Evolutionary conservation across 164 flowering plant genomes (phyloP), one percentile per base, ranked within the genome.

Genomic region (Vitis rotundifolia): DNA sequence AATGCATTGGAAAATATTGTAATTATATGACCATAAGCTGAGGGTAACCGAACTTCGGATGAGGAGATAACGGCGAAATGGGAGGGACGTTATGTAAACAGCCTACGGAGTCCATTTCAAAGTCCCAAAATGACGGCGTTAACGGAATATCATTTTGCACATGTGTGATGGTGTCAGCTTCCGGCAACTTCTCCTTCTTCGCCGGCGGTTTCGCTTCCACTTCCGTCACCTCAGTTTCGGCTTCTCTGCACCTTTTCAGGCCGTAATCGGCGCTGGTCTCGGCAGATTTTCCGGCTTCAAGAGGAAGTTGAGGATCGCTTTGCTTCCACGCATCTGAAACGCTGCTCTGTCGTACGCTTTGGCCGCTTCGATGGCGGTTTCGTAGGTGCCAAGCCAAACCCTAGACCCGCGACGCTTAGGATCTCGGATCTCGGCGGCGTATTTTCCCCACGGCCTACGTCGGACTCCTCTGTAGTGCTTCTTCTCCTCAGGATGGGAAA

Each of bases 371-470:
- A 82, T 53, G 22, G 89, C 86, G 1, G 78, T 80, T 13, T 84
- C 82, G 65, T 70, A 86, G 8, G 89, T 86, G 56, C 89, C 87
- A 3, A 86, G 82, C 89, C 89, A 86, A 37, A 86, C 77, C 49
- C 89, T 70, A 9, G 87, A 53, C 0, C 89, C 89, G 28, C 68
- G 69, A 26, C 80, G 66, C 66, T 58, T 79, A 16, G 87, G 87
- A 73, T 86, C 89, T 13, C 89, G 80, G 57, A 86, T 86, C 80
- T 86, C 89, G 26, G 89, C 87, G 9, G 89, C 89, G 71, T 71
- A 85, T 29, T 85, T 85, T 8, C 88, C 88, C 88, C 88, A 85
- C 49, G 89, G 89, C 78, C 89, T 64, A 19, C 68, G 81, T 9
- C 89, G 66, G 12, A 86, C 87, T 1, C 90, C 90, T 73, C 90